Evolutionary conservation across 306 rosid species (phyloP), one percentile per base, ranked within the genome.

Genomic region (Fagus crenata): DNA sequence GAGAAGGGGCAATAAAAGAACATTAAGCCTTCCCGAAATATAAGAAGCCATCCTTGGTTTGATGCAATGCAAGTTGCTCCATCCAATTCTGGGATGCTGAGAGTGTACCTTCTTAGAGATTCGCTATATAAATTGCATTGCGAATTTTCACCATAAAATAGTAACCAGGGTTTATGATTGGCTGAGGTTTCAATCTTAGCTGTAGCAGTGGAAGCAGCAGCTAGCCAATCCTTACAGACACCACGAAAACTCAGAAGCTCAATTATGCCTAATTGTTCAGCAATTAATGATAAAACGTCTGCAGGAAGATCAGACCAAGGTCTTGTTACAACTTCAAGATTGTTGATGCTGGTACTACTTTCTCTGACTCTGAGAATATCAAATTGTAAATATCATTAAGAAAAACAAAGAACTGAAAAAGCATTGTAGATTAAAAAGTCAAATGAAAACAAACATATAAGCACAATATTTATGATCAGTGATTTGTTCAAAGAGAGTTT

Each of bases 31-130:
- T 69, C n/a, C 33, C 37, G 14, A 71, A 51, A 71, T 33, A 81
- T 4, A 4, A 81, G 81, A 32, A 82, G 71, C 84, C 84, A 82
- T 65, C 81, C 85, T 73, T 63, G 49, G 63, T 64, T 49, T 2
- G 85, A 77, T 7, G 78, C 81, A 17, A 82, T 72, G 80, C 81
- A 77, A 55, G 81, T 77, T 54, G 78, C 80, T 65, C 53, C 72
- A 9, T 72, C 75, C 37, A 82, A 65, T 28, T 77, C 51, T 0
- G 75, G 78, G n/a, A 82, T 54, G 17, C 7, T 13, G 18, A 67
- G 22, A 4, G 55, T 14, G 56, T 41, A 81, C 36, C 54, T 54
- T 39, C 46, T 3, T 0, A 70, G 74, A 22, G 2, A 4, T 7
- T 56, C 13, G 11, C 15, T 15, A 0, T 67, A 32, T 49, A 65